Base-by-base conservation (phyloP, 176 grass and related monocot species). In the Cenchrus purpureus region DNA sequence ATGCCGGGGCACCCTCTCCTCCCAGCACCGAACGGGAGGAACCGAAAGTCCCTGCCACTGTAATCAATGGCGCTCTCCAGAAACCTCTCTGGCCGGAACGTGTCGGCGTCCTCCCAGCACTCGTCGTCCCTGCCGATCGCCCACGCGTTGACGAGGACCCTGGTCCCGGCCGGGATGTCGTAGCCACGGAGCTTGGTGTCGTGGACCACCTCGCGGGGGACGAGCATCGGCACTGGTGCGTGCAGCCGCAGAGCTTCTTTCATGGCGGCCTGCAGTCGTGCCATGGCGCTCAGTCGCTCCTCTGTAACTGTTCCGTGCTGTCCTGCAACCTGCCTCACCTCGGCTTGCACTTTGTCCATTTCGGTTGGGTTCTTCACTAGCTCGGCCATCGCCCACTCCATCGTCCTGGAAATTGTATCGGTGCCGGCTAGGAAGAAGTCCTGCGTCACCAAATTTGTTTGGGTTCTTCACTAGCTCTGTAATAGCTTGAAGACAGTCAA, bases 361-460 rank as follows among this genome's bases (percentile, higher is more conserved):
- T 89, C 76, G 43, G 66, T 46, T 70, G 91, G 91, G 63, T 89
- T 83, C 45, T 85, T 91, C 31, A 91, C 31, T 2, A 91, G 82
- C 74, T 92, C 88, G 5, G 86, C 88, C 93, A 91, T 92, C 12
- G 78, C 69, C 91, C 88, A 89, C 62, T 92, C 93, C 17, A 91
- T 60, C 8, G 45, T 11, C 12, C 70, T 84, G 63, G 22, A 78
- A 5, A 42, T 59, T 9, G 88, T 92, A 6, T 91, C 86, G 2
- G 60, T 91, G 54, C 88, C 88, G 10, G 10, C 86, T 3, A 45
- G 1, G 49, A 89, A 89, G n/a, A 92, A 45, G 34, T 92, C 86
- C 91, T 73, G 45, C 46, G 28, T 71, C 59, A 25, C 49, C 4
- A 71, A 54, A 31, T 2, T n/a, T 54, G 10, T 59, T 29, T 73